These are phyloP conservation scores for Podospora pseudopauciseta DNA, from an alignment of 495 filamentous ascomycete species.

Conservation along the genomic window DNA sequence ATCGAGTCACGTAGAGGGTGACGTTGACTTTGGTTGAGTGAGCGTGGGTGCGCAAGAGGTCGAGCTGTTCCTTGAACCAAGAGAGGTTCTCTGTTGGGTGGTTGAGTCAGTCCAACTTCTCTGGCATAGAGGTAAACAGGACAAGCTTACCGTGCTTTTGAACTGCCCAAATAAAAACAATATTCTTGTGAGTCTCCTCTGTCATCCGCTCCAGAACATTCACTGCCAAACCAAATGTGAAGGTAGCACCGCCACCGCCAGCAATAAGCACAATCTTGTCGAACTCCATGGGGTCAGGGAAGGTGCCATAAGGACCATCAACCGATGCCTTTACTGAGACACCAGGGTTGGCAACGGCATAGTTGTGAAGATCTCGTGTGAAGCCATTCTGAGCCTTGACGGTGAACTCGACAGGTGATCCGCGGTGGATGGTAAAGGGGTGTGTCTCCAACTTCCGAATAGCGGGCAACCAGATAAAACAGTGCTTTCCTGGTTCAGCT, in stretches of 20 bases:
- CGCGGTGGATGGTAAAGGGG: slow-evolving; percentile 59
- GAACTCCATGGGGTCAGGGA: slow-evolving; percentile 53
- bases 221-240: slow-evolving; percentile 53
- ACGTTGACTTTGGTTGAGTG: slow-evolving; percentile 45
- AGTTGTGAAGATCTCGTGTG: slow-evolving; percentile 50
- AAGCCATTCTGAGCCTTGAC: slow-evolving; percentile 56
- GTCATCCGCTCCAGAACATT: slow-evolving; percentile 47
- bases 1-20: slow-evolving; percentile 46
- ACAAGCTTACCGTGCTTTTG: slow-evolving; percentile 46
- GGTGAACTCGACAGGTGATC: slow-evolving; percentile 50
- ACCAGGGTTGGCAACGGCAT: slow-evolving; percentile 49
- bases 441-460: slow-evolving; percentile 56
- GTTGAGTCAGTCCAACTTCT: background rate
- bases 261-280: slow-evolving; percentile 58
- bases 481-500: slow-evolving; percentile 55
- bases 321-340: slow-evolving; percentile 47
- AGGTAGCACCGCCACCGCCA: slow-evolving; percentile 57
- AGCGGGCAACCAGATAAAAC: slow-evolving; percentile 58
- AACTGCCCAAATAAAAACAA: slow-evolving; percentile 55
- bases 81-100: slow-evolving; percentile 32
- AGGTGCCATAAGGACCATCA: slow-evolving; percentile 57
- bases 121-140: background rate
- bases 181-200: slow-evolving; percentile 40
- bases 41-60: slow-evolving; percentile 38
- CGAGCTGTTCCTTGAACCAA: slow-evolving; percentile 52